Evolutionary conservation across 768 basidiomycete species (phyloP), one percentile per base, ranked within the genome.

Genomic region (Termitomyces sp.): DNA sequence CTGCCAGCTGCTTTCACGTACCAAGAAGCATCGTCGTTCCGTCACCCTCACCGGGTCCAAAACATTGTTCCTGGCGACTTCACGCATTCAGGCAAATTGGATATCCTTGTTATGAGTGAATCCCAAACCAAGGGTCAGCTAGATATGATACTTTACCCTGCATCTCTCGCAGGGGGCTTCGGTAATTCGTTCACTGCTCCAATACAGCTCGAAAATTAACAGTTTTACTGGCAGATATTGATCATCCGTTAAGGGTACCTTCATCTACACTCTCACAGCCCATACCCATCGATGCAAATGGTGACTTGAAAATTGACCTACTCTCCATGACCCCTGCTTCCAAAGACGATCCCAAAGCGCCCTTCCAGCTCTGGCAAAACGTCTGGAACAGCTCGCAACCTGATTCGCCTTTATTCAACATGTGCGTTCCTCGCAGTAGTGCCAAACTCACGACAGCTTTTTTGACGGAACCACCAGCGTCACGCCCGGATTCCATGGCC

Each of bases 61-160:
- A 97, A 97, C 68, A 87, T 95, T 53, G 83, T 98, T 10, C 95
- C 95, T 0, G 93, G 91, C 23, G 97, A 99, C 74, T 97, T 90
- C 68, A 90, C 95, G 28, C 90, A 94, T 68, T 89, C 94, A 58
- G 97, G 97, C 33, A 87, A 84, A 65, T 80, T 98, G 4, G 97
- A 98, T 72, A 68, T 97, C 1, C 83, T 98, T 1, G 84, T 98
- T 49, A 94, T 98, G 91, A 84, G 87, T 46, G 77, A 85, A 57
- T 79, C 80, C 62, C 71, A 68, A 52, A 75, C 66, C 46, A 77
- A 64, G 53, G 77, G 67, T 61, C 82, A 81, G 57, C 70, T 93
- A 38, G 83, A 87, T 33, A 80, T 96, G 74, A 76, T 75, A 14
- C 69, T 98, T 9, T 95, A 94, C 71, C 74, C 82, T 18, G 89